A percentile compares a stretch with the other conserved stretches of the same genome.
phyloP scores from a whole-genome alignment of 1,139 yeast species.

The Wickerhamiella infanticola region DNA sequence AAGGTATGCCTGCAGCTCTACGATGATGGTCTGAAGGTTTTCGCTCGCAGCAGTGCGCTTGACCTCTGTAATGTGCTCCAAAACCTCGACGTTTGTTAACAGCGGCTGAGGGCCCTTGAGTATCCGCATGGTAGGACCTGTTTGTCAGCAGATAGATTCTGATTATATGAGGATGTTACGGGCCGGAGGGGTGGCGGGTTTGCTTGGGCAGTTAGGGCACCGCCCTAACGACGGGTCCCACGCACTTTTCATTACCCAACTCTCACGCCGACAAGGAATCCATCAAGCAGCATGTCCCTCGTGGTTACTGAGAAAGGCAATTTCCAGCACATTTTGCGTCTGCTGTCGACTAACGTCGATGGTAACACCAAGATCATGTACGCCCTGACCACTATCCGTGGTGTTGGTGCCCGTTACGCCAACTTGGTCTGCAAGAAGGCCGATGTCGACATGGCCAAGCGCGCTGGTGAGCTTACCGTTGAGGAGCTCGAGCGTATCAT shows the following conservation, averaged over 20 bases:
- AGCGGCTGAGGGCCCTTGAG: constrained; percentile 33
- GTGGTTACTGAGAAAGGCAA: constrained; percentile 98
- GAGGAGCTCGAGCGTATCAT: constrained; percentile 99
- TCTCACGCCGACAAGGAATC: neutral
- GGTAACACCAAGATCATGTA: constrained; percentile 99
- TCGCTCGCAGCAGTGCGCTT: constrained; percentile 27
- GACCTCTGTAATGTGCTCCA: constrained; percentile 39
- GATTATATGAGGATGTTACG: neutral
- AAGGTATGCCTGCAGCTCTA: constrained; percentile 39
- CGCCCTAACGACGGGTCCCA: neutral
- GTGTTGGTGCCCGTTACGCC: constrained; percentile 99
- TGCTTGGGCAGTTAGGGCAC: neutral
- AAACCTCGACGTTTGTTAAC: constrained; percentile 59
- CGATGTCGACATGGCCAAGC: constrained; percentile 93
- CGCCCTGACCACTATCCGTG: constrained; percentile 99
- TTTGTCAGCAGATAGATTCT: neutral
- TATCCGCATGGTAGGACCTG: constrained; percentile 22
- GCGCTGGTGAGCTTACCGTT: constrained; percentile 99
- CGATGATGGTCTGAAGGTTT: constrained; percentile 46
- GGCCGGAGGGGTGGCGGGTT: no score
- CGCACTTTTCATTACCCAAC: neutral
- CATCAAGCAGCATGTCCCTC: constrained; percentile 49
- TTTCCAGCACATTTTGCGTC: constrained; percentile 99
- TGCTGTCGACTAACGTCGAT: constrained; percentile 99
- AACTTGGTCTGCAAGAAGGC: constrained; percentile 99